These are phyloP conservation scores for Entophlyctis luteolus DNA, from an alignment of 192 early-diverging fungal genomes.

Conservation along the genomic window DNA sequence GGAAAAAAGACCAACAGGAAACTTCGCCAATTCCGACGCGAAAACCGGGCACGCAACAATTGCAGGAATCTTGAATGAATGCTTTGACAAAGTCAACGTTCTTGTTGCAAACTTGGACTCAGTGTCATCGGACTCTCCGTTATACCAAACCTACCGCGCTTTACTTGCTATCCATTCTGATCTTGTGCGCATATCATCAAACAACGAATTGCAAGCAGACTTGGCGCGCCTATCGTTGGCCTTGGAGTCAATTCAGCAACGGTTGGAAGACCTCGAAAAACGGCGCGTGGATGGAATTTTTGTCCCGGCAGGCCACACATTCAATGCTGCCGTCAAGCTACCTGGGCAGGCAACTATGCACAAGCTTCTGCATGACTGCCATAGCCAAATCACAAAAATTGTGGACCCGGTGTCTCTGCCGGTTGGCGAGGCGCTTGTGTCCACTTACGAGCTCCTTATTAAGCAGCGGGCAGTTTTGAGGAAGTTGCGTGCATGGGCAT, in stretches of 20 bases:
- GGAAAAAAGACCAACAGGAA: conserved; percentile 1
- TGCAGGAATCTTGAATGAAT: conserved; percentile 16
- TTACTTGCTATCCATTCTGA: conserved; percentile 12
- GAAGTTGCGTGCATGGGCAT: background rate
- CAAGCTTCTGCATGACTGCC: conserved; percentile 20
- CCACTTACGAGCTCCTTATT: conserved; percentile 22
- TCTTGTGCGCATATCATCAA: background rate
- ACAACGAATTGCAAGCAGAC: background rate
- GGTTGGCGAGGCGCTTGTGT: conserved; percentile 21
- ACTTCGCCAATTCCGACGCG: background rate
- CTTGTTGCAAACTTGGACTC: conserved; percentile 20
- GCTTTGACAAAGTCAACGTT: conserved; percentile 15
- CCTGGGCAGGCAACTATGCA: conserved; percentile 22
- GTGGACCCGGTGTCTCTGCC: conserved; percentile 25
- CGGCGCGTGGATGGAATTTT: conserved; percentile 12
- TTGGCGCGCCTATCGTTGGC: conserved; percentile 5
- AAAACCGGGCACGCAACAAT: conserved; percentile 24
- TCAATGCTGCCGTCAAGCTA: conserved; percentile 9
- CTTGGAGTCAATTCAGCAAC: background rate
- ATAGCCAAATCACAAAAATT: conserved; percentile 7
- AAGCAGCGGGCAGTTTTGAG: conserved; percentile 13
- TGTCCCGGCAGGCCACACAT: background rate
- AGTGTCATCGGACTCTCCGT: conserved; percentile 1
- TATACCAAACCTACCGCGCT: conserved; percentile 9
- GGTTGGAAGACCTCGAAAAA: conserved; percentile 1